Base-by-base conservation (phyloP, 2,329 filamentous ascomycete species). In the Pseudofabraea citricarpa region DNA sequence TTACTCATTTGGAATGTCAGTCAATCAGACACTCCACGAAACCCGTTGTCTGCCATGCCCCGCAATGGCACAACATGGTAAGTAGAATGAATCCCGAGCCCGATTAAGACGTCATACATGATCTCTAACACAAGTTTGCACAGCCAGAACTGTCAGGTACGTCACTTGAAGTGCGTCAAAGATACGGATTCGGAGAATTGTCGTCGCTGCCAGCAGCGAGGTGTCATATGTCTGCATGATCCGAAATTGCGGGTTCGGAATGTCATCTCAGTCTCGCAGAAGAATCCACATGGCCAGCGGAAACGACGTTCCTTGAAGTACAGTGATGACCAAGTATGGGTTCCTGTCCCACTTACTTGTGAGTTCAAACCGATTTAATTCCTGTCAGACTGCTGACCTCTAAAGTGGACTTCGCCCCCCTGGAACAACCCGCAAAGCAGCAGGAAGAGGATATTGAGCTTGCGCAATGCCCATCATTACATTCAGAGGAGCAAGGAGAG, bases 31-130 rank as follows among this genome's bases (percentile, higher is more conserved):
- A n/a, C 26, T 29, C 26, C 10, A 29, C n/a, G 26, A 29, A 9
- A n/a, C n/a, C 26, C 6, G 27, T 15, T 12, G 9, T 31, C 27
- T 6, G 16, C 27, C 18, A 36, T 22, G 18, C 8, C 16, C 33
- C 33, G 33, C 33, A 36, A 19, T 10, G 10, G 33, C 33, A 36
- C 33, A 36, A 36, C 33, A 20, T 36, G 33, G 33, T 36, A 36
- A 36, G 18, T 31, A n/a, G n/a, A n/a, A n/a, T n/a, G n/a, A n/a
- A n/a, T n/a, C n/a, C 2, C 10, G 27, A 27, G 8, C 8, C 27
- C 27, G 6, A 7, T 31, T 31, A 4, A 12, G 10, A 2, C 27
- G 27, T 20, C 33, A 19, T 8, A 6, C 19, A 3, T 19, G 12
- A 12, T 36, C 33, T 36, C 2, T 19, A 18, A 29, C 3, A 29